A percentile compares a stretch with the other conserved stretches of the same genome.
phyloP scores from a whole-genome alignment of 345 rosid genomes.

The Microcos paniculata region DNA sequence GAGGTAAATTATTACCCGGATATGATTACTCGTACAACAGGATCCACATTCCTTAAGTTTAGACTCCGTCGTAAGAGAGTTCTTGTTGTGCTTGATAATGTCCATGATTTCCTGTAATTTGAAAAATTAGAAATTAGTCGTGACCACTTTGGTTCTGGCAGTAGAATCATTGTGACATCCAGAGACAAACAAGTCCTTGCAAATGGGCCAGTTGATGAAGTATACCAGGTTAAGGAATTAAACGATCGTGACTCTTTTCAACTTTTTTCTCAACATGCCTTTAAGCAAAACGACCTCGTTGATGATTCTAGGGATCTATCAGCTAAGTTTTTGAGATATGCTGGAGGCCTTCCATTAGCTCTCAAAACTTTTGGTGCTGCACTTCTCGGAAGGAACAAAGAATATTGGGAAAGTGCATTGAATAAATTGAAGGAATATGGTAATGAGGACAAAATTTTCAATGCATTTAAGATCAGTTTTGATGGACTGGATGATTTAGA shows the following conservation, averaged over 20 bases:
- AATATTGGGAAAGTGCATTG: too few relatives aligned
- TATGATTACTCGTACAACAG: too few relatives aligned
- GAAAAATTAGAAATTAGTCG: too few relatives aligned
- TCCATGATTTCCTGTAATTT: too few relatives aligned
- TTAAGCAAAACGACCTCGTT: neutral
- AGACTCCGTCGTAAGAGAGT: too few relatives aligned
- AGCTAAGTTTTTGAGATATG: neutral
- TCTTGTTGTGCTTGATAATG: too few relatives aligned
- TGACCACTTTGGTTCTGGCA: too few relatives aligned
- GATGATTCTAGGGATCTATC: neutral
- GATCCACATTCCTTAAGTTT: too few relatives aligned
- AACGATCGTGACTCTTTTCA: neutral
- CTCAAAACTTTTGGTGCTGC: constrained; percentile 13
- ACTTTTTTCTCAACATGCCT: constrained; percentile 20
- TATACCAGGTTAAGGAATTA: neutral
- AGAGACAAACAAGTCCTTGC: too few relatives aligned
- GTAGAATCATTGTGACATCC: too few relatives aligned
- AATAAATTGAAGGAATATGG: neutral
- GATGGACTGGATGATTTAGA: constrained; percentile 8
- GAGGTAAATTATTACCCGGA: too few relatives aligned
- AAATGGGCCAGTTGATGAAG: too few relatives aligned
- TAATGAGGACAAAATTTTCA: neutral
- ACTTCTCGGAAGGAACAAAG: neutral
- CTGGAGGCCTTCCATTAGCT: constrained; percentile 22
- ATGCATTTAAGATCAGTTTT: constrained; percentile 17